Evolutionary conservation across 1,284 basidiomycete genomes (phyloP).

Genomic region (Moniliophthora roreri): DNA sequence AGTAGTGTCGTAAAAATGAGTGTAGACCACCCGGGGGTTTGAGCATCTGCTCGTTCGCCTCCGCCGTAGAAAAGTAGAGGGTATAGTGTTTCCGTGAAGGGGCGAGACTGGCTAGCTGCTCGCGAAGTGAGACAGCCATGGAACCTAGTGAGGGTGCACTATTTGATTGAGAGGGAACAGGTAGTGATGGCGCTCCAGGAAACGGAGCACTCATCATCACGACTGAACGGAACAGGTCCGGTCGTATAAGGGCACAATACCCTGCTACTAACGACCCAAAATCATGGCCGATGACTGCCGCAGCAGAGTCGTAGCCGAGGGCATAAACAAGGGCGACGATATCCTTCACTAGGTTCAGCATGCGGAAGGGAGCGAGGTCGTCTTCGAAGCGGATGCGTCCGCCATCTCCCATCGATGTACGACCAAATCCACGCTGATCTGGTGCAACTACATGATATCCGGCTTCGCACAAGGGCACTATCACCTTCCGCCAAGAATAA

Average conservation of each 20-base stretch:
- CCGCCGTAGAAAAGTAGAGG: constrained; percentile 45
- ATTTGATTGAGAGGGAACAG: constrained; percentile 15
- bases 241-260: constrained; percentile 50
- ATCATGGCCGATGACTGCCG: constrained; percentile 59
- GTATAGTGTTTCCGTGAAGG: constrained; percentile 62
- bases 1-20: constrained; percentile 55
- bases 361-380: constrained; percentile 47
- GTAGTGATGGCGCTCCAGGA: constrained; percentile 38
- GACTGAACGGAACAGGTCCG: constrained; percentile 54
- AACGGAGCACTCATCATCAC: constrained; percentile 63
- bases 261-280: constrained; percentile 55
- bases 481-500: constrained; percentile 61
- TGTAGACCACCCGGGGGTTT: constrained; percentile 42
- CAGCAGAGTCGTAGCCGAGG: constrained; percentile 46
- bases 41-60: constrained; percentile 47
- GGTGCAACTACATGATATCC: constrained; percentile 56
- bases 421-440: constrained; percentile 52
- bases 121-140: constrained; percentile 16
- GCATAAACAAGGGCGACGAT: constrained; percentile 49
- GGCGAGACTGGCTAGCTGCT: constrained; percentile 37
- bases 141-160: constrained; percentile 17
- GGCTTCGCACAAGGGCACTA: constrained; percentile 45
- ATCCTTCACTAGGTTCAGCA: constrained; percentile 52
- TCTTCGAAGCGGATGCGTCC: constrained; percentile 41
- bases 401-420: constrained; percentile 22